phyloP scores from a whole-genome alignment of 2,329 filamentous ascomycete species.

The Colletotrichum phormii region DNA sequence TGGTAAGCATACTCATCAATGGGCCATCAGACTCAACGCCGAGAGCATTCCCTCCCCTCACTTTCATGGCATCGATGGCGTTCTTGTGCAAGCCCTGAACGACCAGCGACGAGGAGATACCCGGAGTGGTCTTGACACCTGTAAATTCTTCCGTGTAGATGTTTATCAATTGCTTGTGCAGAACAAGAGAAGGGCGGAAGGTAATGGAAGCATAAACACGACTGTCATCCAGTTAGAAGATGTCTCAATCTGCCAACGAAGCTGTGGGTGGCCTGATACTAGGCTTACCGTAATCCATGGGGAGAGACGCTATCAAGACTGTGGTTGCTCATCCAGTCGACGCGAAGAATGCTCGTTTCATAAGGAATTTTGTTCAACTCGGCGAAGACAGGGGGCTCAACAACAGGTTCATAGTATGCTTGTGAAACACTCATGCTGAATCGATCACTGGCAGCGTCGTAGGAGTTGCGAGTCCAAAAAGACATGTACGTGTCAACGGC shows the following conservation, averaged over 20 bases:
- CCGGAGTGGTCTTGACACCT: background rate
- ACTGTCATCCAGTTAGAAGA: background rate
- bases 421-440: background rate
- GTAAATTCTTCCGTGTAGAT: accelerated
- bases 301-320: background rate
- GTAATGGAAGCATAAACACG: background rate
- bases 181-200: accelerated
- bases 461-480: background rate
- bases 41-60: background rate
- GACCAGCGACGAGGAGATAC: accelerated
- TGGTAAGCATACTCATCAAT: background rate
- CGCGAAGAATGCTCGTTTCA: background rate
- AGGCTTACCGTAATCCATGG: background rate
- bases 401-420: background rate
- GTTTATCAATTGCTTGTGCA: background rate
- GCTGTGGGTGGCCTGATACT: too few relatives aligned
- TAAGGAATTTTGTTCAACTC: background rate
- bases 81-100: background rate
- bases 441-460: background rate
- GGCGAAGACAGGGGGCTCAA: background rate
- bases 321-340: background rate
- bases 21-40: background rate
- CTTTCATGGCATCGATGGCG: background rate
- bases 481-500: background rate
- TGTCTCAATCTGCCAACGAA: background rate